Evolutionary conservation across 805 yeast genomes (phyloP).

Genomic region (Yamadazyma endophytica): DNA sequence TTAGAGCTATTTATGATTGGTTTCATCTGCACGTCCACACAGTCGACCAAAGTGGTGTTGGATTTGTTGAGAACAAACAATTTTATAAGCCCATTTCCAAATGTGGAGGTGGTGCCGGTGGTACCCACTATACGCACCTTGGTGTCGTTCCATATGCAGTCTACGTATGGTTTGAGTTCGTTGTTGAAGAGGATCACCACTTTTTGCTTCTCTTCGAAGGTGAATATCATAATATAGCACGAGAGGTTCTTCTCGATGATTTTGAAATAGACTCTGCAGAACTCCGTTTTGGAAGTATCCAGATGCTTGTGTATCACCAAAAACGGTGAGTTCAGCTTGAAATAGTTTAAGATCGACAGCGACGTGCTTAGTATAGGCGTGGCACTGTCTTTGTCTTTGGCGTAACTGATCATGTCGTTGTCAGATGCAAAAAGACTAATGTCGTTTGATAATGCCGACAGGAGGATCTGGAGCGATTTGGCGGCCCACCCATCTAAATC

Average conservation of each 20-base stretch:
- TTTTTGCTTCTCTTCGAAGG: conserved; percentile 5
- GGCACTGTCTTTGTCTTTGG: conserved; percentile 1
- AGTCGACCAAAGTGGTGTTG: conserved; percentile 19
- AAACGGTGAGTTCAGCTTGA: conserved; percentile 27
- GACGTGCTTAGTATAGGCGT: conserved; percentile 17
- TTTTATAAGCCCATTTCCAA: conserved; percentile 27
- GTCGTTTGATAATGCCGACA: conserved; percentile 12
- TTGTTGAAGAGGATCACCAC: conserved; percentile 21
- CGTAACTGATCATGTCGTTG: not conserved
- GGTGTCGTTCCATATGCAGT: conserved; percentile 21
- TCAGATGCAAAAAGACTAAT: conserved; percentile 4
- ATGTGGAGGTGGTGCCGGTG: conserved; percentile 31
- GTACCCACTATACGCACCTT: conserved; percentile 28
- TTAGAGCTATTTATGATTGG: conserved; percentile 4
- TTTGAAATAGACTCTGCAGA: conserved; percentile 10
- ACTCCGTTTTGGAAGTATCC: not conserved
- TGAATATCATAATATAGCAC: conserved; percentile 23
- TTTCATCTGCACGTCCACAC: conserved; percentile 8
- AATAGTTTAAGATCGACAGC: conserved; percentile 17
- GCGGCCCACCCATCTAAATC: conserved; percentile 6
- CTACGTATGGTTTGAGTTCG: conserved; percentile 27
- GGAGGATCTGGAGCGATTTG: conserved; percentile 15
- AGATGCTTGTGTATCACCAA: conserved; percentile 14
- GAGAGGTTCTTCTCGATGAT: conserved; percentile 23
- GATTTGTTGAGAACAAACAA: conserved; percentile 16